A percentile compares a stretch with the other conserved stretches of the same genome.
Conservation (phyloP, 2,329 filamentous ascomycete genomes). For the Sporothrix pallida region DNA sequence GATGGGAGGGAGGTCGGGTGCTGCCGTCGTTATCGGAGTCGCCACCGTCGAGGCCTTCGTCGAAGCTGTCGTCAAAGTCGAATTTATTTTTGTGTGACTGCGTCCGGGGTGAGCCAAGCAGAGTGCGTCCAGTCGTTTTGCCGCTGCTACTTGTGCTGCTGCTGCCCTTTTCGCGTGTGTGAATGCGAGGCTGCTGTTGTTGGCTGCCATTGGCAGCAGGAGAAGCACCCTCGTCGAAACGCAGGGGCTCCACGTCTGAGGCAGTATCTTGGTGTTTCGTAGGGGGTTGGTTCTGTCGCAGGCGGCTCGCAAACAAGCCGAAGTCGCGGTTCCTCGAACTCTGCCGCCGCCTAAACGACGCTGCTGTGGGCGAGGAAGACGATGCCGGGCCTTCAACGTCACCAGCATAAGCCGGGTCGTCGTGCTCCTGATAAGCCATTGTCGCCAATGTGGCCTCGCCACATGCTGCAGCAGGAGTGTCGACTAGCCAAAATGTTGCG, state of each 20-base stretch:
- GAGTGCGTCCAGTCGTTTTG: constrained; percentile 12
- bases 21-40: constrained; percentile 29
- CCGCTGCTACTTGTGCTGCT: constrained; percentile 26
- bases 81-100: constrained; percentile 29
- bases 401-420: constrained; percentile 40
- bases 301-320: constrained; percentile 40
- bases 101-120: constrained; percentile 27
- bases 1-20: constrained; percentile 15
- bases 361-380: constrained; percentile 25
- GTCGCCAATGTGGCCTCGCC: constrained; percentile 30
- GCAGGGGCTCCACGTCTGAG: constrained; percentile 37
- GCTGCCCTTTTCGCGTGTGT: constrained; percentile 29
- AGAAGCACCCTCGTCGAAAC: constrained; percentile 31
- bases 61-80: constrained; percentile 34
- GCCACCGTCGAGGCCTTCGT: constrained; percentile 30
- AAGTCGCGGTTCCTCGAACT: constrained; percentile 40
- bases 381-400: constrained; percentile 37
- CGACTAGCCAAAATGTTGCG: background rate
- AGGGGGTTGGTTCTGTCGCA: constrained; percentile 42
- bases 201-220: constrained; percentile 25
- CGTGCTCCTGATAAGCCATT: constrained; percentile 37
- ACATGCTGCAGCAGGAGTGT: constrained; percentile 29
- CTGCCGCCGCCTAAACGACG: constrained; percentile 36
- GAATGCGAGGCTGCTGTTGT: constrained; percentile 20
- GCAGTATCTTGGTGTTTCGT: constrained; percentile 42